These are phyloP conservation scores for Eucalyptus cloeziana DNA, from an alignment of 345 rosid species.

Conservation along the genomic window DNA sequence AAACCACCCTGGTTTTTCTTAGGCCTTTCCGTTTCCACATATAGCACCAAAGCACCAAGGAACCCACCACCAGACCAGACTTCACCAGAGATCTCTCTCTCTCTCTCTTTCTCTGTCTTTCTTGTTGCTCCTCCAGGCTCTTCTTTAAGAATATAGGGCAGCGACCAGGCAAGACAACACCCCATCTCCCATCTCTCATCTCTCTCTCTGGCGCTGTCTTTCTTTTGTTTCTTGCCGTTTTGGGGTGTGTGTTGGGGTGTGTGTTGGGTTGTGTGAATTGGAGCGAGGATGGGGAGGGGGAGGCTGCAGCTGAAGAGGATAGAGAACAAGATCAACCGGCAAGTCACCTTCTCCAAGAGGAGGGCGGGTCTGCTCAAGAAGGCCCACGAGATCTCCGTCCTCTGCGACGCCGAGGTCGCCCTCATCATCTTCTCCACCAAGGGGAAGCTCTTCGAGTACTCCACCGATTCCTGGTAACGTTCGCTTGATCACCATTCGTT, in stretches of 20 bases:
- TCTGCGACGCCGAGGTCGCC: conserved; percentile 11
- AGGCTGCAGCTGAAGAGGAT: conserved; percentile 37
- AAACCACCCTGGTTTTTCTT: conserved; percentile 3
- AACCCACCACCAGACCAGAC: background rate
- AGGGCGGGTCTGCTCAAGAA: conserved; percentile 32
- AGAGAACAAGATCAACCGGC: conserved; percentile 25
- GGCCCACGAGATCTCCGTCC: conserved; percentile 29
- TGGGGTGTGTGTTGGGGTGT: background rate
- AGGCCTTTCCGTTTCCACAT: background rate
- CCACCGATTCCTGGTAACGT: conserved; percentile 24
- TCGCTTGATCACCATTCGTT: background rate
- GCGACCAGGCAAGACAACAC: background rate
- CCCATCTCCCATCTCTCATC: background rate
- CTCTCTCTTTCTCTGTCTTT: background rate
- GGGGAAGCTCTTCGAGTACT: conserved; percentile 34
- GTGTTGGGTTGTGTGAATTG: background rate
- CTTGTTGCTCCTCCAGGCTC: no score
- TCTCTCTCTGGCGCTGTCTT: background rate
- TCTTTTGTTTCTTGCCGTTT: background rate
- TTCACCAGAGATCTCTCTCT: background rate
- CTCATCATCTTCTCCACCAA: conserved; percentile 28
- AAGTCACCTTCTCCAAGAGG: conserved; percentile 34
- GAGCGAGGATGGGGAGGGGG: conserved; percentile 23
- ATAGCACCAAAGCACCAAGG: background rate
- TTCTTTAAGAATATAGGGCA: no score